Evolutionary conservation across 805 yeast genomes (phyloP), one percentile per base, ranked within the genome.

Genomic region (Pichia californica): DNA sequence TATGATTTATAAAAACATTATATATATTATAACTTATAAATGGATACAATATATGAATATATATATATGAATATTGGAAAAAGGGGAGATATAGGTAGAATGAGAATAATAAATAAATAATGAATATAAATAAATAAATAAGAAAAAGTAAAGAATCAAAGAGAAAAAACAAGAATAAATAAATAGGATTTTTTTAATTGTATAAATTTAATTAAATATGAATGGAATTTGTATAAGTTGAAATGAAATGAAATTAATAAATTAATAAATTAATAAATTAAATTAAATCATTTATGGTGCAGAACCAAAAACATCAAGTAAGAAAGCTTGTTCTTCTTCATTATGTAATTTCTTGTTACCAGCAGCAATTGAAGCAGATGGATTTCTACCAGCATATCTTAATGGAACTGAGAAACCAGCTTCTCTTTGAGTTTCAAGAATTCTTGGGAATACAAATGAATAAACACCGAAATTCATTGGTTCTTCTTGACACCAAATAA

Each of bases 401-500:
- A 84, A 62, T 16, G 60, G 59, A 53, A 68, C 58, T 54, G 71
- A 80, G 57, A 75, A 69, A 40, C 79, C 77, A 48, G 95, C 83
- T 70, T 88, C 88, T 54, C 73, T 74, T 67, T 91, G 66, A 33
- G 82, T 74, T 36, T 95, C 85, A 48, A 71, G 69, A 43, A 93
- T 67, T 71, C 99, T 85, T 64, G 97, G 99, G 48, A 76, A 70
- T 44, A 74, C 91, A 60, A 61, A 88, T 20, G 83, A 61, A 84
- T 83, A 88, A 36, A 86, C 71, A 68, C 99, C 99, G 81, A 91
- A 91, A 74, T 93, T 93, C 70, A 93, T 75, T 58, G 98, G 98
- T 76, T 93, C 99, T 71, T 93, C 99, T 74, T 93, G 99, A 69
- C 94, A 84, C 91, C 89, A 93, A 38, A 89, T 94, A 54, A 93